These are phyloP conservation scores for Boletus austroedulis DNA, from an alignment of 1,284 basidiomycete species.

Conservation along the genomic window DNA sequence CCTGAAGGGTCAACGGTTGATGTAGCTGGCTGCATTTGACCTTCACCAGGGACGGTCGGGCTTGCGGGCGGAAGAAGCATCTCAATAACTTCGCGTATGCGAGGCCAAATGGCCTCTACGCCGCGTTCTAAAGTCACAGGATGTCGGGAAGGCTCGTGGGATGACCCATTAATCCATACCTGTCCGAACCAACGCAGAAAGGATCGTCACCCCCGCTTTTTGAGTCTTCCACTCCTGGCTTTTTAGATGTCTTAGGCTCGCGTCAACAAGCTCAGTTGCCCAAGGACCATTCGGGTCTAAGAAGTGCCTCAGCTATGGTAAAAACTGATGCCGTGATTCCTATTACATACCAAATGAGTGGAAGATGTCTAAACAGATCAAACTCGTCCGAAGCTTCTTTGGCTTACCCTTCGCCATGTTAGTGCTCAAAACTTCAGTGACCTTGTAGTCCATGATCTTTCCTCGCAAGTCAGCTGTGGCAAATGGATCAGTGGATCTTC, in stretches of 20 bases:
- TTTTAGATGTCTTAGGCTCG: not conserved
- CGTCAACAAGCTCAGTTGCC: not conserved
- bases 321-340: not conserved
- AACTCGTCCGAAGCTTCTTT: constrained; percentile 22
- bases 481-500: not conserved
- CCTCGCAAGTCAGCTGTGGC: constrained; percentile 19
- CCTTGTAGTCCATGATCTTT: constrained; percentile 12
- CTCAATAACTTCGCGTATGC: constrained; percentile 13
- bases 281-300: constrained; percentile 7
- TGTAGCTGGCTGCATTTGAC: too few species aligned
- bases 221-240: constrained; percentile 5
- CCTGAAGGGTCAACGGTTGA: too few species aligned
- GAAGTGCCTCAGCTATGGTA: not conserved
- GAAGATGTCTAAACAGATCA: constrained; percentile 27
- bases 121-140: constrained; percentile 14
- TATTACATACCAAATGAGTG: constrained; percentile 13
- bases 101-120: constrained; percentile 4
- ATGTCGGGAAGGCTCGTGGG: not conserved
- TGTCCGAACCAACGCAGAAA: constrained; percentile 12
- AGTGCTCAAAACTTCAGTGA: constrained; percentile 13
- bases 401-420: constrained; percentile 16
- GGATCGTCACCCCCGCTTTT: not conserved
- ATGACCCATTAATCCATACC: constrained; percentile 1
- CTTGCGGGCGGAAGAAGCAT: constrained; percentile 28
- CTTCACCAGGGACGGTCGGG: too few species aligned